These are phyloP conservation scores for Vinca minor DNA, from an alignment of 257 asterid genomes.

Conservation along the genomic window DNA sequence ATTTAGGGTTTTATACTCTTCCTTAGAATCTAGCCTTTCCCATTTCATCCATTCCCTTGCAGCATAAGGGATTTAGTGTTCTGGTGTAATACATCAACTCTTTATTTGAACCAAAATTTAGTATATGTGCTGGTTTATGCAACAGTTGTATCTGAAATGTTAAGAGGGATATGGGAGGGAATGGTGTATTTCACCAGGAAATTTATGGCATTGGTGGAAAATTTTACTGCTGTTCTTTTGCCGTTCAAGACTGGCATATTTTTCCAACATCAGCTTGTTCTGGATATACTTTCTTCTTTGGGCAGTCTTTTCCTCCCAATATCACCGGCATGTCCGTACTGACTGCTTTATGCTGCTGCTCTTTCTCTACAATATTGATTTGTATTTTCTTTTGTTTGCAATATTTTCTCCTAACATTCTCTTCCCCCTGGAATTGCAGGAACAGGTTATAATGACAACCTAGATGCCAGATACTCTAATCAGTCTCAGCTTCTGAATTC, in stretches of 20 bases:
- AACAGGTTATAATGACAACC: slow-evolving; percentile 43
- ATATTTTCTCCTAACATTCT: neutral
- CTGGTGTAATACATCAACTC: neutral
- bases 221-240: neutral
- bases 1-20: neutral
- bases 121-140: neutral
- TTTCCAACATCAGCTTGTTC: neutral
- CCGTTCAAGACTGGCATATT: neutral
- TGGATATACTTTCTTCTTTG: neutral
- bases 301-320: neutral
- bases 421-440: slow-evolving; percentile 20
- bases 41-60: neutral
- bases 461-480: slow-evolving; percentile 38
- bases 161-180: neutral
- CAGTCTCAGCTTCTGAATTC: slow-evolving; percentile 40
- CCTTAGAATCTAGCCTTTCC: neutral
- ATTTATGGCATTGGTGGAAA: neutral
- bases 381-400: neutral
- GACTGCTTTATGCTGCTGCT: neutral
- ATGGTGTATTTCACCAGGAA: neutral
- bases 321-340: neutral
- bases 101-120: neutral
- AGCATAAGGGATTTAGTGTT: neutral
- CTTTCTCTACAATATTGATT: neutral
- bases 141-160: neutral